Percentiles rank a stretch among this genome's conserved stretches.
These are phyloP conservation scores for Harringtonia lauricola DNA, from an alignment of 2,329 filamentous ascomycete species.

Conservation along the genomic window DNA sequence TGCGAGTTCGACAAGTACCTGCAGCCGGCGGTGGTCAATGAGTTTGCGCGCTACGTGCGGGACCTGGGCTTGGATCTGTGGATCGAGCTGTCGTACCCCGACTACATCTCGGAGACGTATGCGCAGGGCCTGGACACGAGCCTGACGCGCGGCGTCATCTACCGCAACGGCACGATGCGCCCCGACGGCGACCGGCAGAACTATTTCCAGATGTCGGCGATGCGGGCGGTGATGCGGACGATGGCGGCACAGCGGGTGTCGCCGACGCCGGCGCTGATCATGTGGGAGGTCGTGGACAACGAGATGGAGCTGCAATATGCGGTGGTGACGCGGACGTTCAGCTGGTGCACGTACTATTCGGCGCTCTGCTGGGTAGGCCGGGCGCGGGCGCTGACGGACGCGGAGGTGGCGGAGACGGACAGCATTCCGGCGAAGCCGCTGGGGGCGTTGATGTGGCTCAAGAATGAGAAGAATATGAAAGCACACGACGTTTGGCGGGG, in stretches of 20 bases:
- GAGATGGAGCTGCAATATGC: slow-evolving; percentile 11
- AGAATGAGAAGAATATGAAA: slow-evolving; percentile 15
- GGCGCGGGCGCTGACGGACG: slow-evolving; percentile 10
- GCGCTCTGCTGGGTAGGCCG: slow-evolving; percentile 17
- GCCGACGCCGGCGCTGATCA: slow-evolving; percentile 13
- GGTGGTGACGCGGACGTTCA: slow-evolving; percentile 15
- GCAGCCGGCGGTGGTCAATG: slow-evolving; percentile 11
- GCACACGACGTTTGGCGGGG: slow-evolving; percentile 16
- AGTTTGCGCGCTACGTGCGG: slow-evolving; percentile 7
- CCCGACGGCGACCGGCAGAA: slow-evolving; percentile 9
- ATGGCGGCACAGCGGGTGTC: slow-evolving; percentile 16
- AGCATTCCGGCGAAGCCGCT: slow-evolving; percentile 13
- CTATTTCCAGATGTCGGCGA: slow-evolving; percentile 13
- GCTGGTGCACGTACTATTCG: slow-evolving; percentile 17
- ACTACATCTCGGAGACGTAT: slow-evolving; percentile 12
- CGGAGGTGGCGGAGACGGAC: slow-evolving; percentile 6
- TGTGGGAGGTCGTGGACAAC: slow-evolving; percentile 18
- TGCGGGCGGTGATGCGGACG: slow-evolving; percentile 17
- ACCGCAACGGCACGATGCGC: slow-evolving; percentile 9
- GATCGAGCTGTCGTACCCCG: slow-evolving; percentile 14
- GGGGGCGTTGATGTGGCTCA: slow-evolving; percentile 19
- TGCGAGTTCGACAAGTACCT: slow-evolving; percentile 3
- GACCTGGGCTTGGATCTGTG: slow-evolving; percentile 15
- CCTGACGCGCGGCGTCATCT: slow-evolving; percentile 7
- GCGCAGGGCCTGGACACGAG: slow-evolving; percentile 11